These are phyloP conservation scores for Coffea eugenioides DNA, from an alignment of 257 asterid species.

Conservation along the genomic window DNA sequence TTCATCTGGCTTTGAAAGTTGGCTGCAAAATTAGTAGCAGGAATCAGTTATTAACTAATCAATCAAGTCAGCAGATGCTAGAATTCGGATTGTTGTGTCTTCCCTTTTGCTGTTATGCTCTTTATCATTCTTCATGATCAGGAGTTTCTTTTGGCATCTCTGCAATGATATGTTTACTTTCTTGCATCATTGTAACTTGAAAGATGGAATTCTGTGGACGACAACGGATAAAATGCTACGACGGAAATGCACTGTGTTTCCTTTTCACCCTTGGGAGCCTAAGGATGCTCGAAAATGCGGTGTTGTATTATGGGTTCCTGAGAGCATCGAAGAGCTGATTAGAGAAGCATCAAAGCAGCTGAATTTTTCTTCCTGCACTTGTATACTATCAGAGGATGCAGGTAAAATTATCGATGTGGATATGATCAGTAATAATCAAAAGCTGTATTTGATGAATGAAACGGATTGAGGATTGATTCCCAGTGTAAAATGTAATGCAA, in stretches of 20 bases:
- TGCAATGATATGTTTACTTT: neutral
- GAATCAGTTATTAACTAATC: neutral
- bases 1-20: neutral
- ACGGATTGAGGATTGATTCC: constrained; percentile 19
- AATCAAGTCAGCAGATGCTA: neutral
- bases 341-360: constrained; percentile 48
- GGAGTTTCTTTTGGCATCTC: neutral
- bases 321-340: constrained; percentile 60
- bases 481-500: constrained; percentile 1
- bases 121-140: neutral
- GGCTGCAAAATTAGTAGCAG: neutral
- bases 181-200: neutral
- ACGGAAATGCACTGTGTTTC: constrained; percentile 75
- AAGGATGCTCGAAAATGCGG: constrained; percentile 56
- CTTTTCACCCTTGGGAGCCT: constrained; percentile 71
- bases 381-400: constrained; percentile 77
- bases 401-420: constrained; percentile 67
- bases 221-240: constrained; percentile 42
- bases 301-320: constrained; percentile 75
- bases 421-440: constrained; percentile 70
- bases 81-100: neutral
- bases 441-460: constrained; percentile 51
- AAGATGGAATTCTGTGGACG: neutral
- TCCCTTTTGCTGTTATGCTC: neutral
- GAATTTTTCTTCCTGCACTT: constrained; percentile 32